A percentile compares a stretch with the other conserved stretches of the same genome.
These are phyloP conservation scores for Glebionis coronaria DNA, from an alignment of 129 eudicot species.

Conservation along the genomic window DNA sequence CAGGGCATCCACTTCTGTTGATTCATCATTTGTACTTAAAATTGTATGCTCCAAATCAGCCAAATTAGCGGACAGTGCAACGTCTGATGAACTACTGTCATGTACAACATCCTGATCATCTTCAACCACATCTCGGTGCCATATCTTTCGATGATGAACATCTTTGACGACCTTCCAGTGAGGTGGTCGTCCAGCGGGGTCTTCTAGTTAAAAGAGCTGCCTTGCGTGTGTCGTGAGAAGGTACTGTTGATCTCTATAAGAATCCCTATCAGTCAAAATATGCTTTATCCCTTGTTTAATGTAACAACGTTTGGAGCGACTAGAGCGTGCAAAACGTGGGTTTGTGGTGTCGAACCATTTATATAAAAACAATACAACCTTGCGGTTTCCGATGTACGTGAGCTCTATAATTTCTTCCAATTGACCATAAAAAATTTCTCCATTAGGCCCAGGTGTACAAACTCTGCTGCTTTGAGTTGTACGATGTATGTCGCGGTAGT, in stretches of 20 bases:
- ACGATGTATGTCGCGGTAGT: neutral
- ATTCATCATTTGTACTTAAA: neutral
- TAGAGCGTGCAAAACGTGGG: neutral
- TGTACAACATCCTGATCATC: neutral
- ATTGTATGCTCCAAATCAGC: neutral
- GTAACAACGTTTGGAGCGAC: neutral
- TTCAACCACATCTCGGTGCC: neutral
- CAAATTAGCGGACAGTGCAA: neutral
- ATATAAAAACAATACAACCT: neutral
- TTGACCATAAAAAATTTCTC: neutral
- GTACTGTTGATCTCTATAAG: neutral
- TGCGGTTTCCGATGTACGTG: neutral
- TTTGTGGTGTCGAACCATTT: constrained; percentile 5
- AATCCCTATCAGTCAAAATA: neutral
- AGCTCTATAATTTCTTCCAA: neutral
- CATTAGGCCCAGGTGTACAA: neutral
- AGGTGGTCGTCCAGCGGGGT: neutral
- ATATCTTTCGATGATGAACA: neutral
- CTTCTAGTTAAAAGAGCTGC: neutral
- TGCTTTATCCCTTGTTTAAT: neutral
- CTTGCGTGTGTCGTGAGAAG: constrained; percentile 2
- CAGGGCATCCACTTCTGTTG: neutral
- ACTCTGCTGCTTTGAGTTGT: neutral
- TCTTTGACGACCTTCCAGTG: neutral
- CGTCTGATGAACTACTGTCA: neutral